Evolutionary conservation across 75 land plant genomes (phyloP).

Genomic region (Cupressus sempervirens): DNA sequence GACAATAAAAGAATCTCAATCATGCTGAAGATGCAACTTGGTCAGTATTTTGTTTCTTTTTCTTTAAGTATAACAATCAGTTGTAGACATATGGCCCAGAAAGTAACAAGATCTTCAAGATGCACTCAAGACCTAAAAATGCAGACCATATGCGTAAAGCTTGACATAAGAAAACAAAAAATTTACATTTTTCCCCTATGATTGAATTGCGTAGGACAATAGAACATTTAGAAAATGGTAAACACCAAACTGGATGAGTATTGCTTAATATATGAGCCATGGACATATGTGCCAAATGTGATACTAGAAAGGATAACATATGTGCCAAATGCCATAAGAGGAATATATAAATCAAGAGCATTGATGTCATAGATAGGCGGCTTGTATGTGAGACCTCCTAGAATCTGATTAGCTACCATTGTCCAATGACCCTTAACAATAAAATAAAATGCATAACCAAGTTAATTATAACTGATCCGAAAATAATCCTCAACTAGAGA

Average conservation of each 20-base stretch:
- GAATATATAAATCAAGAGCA: too few species aligned
- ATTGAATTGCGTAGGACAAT: not conserved
- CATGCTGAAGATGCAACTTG: not conserved
- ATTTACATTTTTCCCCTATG: not conserved
- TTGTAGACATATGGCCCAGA: not conserved
- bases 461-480: not conserved
- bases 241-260: not conserved
- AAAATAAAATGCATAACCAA: not conserved
- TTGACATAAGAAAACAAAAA: not conserved
- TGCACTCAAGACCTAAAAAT: not conserved
- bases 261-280: too few species aligned
- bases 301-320: too few species aligned
- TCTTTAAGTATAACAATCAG: not conserved
- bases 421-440: conserved; percentile 74
- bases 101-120: not conserved
- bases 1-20: not conserved
- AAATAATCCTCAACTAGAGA: too few species aligned
- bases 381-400: conserved; percentile 64
- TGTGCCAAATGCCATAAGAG: too few species aligned
- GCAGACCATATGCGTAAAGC: not conserved
- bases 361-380: conserved; percentile 74
- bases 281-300: too few species aligned
- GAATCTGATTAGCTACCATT: conserved; percentile 73
- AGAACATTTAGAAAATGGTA: not conserved
- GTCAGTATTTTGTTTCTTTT: not conserved